A percentile compares a stretch with the other conserved stretches of the same genome.
Evolutionary conservation across 768 basidiomycete species (phyloP).

Genomic region (Podaxis sp.): DNA sequence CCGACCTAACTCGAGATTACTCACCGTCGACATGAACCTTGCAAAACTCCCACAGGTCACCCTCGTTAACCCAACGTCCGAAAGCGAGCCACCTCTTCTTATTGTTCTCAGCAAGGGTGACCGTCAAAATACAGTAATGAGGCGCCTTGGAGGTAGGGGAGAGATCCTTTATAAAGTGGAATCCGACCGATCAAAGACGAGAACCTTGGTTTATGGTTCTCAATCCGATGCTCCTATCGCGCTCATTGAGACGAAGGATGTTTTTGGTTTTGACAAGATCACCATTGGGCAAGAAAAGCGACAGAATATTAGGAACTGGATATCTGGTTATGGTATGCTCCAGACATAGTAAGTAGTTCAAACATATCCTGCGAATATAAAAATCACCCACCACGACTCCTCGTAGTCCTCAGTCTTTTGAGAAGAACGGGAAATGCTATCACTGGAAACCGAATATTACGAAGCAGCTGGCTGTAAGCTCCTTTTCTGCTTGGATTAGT

Average conservation of each 20-base stretch:
- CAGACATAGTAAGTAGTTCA: not conserved
- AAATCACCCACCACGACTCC: not conserved
- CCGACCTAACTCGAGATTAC: not conserved
- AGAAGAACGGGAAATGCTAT: constrained; percentile 1
- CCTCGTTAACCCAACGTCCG: not conserved
- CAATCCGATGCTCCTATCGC: not conserved
- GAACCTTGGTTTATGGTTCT: not conserved
- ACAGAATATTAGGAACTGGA: not conserved
- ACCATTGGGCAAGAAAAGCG: not conserved
- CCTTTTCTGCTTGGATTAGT: not conserved
- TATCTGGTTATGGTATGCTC: constrained; percentile 1
- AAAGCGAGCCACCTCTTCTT: not conserved
- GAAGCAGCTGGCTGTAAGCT: not conserved
- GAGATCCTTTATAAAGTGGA: constrained; percentile 1
- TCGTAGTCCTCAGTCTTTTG: constrained; percentile 1
- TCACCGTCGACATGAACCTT: not conserved
- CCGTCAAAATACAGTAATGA: not conserved
- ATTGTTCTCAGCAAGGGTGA: not conserved
- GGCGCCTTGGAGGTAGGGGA: not conserved
- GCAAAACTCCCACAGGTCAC: constrained; percentile 8
- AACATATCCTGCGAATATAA: too few species aligned
- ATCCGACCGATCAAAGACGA: not conserved
- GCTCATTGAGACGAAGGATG: not conserved
- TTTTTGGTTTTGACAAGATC: constrained; percentile 1
- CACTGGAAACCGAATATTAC: not conserved